Base-by-base conservation (phyloP, 202 grass and related monocot species). In the Carex sylvatica region DNA sequence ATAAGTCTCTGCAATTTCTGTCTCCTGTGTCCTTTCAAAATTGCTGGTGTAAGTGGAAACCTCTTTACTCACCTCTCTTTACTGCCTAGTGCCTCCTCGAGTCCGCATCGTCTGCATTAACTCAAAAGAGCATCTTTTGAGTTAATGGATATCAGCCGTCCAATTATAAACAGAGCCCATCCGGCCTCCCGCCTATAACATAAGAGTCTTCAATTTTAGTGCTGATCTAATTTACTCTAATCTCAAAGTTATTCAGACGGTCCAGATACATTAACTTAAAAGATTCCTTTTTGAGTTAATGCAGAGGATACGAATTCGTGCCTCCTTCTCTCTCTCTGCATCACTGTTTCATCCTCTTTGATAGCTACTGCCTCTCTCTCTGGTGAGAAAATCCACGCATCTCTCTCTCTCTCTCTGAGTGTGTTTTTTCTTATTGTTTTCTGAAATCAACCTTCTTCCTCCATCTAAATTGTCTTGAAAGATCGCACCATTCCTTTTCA, bases 371-470 rank as follows among this genome's bases (percentile, higher is more conserved):
- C 1, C 81, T 11, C 31, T 53, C 44, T 69, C 53, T 31, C 52
- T 18, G 38, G 15, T 42, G 35, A 19, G 16, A 69, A 69, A 69
- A 40, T n/a, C 65, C 65, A 36, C 15, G 12, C 65, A 11, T 7
- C 38, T 40, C 66, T 26, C 5, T 28, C 46, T 8, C 49, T 60
- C 47, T 83, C 51, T 70, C 30, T 71, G 7, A 58, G 44, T 83
- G 83, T 87, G 38, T 78, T 89, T 61, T 67, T 9, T 68, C 76
- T 87, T 88, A 9, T 53, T 22, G 19, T 66, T 64, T 70, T 85
- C 82, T 82, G 64, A 82, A 92, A 83, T 80, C 88, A 83, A 82
- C 74, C 33, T 31, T 65, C 82, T 88, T 85, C 85, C 58, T 84
- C 79, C 79, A 85, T 76, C 49, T 67, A 46, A 65, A 69, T 84